Base-by-base conservation (phyloP, 176 grass and related monocot genomes). In the Lolium rigidum region DNA sequence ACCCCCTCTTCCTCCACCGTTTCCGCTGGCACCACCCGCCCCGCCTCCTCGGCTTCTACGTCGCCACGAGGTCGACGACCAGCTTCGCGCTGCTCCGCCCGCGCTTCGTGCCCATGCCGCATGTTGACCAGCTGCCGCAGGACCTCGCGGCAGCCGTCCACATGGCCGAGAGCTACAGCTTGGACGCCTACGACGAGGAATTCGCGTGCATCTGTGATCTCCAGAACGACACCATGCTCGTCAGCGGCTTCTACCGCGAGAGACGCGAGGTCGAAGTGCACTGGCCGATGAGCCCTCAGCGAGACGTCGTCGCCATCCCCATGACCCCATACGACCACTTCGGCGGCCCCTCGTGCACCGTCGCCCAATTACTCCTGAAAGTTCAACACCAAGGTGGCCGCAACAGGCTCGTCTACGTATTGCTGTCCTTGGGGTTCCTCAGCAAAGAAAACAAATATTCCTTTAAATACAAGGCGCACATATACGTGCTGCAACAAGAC, bases 151-250 rank as follows among this genome's bases (percentile, higher is more conserved):
- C 70, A 6, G 70, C 70, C n/a, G 43, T 48, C 43, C 11, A n/a
- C 70, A n/a, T 73, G 70, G 70, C 11, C 11, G n/a, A 48, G 70
- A 14, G 6, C n/a, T 73, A 73, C 43, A 48, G n/a, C 5, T 7
- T 48, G 41, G 70, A 72, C 10, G 41, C 70, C 1, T 73, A 73
- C 11, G 11, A 73, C 11, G n/a, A 11, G 44, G 11, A 48, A 11
- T 6, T 48, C 6, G 4, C 43, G 1, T 22, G 10, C 70, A 1
- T 73, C 2, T 3, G 0, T 10, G 11, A 48, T 0, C 21, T 44
- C 70, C 70, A 73, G n/a, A 73, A 73, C 41, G 70, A 73, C 43
- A 73, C 70, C 70, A 16, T 74, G n/a, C 43, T 74, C 6, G n/a
- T 49, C 70, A 7, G 5, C 21, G 70, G 70, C 44, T 15, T 49